Evolutionary conservation across 2,329 filamentous ascomycete genomes (phyloP).

Genomic region (Cadophora sp.): DNA sequence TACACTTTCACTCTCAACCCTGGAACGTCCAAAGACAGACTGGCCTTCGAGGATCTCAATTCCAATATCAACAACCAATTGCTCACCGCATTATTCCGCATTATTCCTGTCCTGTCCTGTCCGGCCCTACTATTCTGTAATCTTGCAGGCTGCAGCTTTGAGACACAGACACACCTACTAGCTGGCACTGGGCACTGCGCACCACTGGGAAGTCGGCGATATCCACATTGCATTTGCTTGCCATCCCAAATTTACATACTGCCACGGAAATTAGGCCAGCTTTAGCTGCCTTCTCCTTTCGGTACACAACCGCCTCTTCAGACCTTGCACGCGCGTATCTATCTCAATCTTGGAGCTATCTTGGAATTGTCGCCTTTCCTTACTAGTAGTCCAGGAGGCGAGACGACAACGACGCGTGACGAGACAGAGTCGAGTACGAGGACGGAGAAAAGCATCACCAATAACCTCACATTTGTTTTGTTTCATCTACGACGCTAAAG

Average conservation of each 20-base stretch:
- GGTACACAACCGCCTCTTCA: background rate
- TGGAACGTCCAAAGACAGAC: background rate
- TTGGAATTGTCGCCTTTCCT: background rate
- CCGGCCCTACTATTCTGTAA: no score
- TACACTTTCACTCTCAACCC: background rate
- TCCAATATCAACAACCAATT: no score
- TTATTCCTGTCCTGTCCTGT: no score
- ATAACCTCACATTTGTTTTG: no score
- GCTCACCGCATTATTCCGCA: no score
- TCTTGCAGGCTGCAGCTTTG: background rate
- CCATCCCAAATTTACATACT: background rate
- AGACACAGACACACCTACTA: no score
- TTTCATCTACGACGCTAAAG: no score
- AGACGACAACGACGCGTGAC: no score
- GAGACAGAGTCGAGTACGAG: no score
- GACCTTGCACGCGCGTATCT: background rate
- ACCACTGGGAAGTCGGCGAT: background rate
- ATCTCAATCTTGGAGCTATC: conserved; percentile 11
- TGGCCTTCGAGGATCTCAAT: background rate
- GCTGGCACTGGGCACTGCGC: no score
- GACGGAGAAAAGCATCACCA: no score
- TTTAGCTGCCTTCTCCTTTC: background rate
- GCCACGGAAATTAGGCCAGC: conserved; percentile 1
- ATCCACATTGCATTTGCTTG: background rate
- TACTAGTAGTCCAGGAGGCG: no score